Evolutionary conservation across 805 yeast species (phyloP), one percentile per base, ranked within the genome.

Genomic region (Komagataella kurtzmanii): DNA sequence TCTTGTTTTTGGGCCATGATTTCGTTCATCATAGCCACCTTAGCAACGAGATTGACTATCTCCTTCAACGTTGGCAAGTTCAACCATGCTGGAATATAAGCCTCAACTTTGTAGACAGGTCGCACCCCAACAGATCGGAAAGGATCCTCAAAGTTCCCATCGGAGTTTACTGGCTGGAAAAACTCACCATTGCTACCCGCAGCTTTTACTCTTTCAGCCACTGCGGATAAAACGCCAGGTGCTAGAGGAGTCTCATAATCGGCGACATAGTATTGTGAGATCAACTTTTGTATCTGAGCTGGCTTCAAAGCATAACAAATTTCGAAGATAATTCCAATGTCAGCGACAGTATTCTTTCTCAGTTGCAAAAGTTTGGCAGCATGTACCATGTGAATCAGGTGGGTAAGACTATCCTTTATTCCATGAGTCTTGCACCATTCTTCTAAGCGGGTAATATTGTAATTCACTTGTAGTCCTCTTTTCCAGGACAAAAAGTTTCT

Each of bases 381-480:
- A 69, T 93, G 98, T 58, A 89, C 76, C 62, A 93, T 74, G 63
- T 90, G 97, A 55, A 83, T 83, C 64, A 93, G 76, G 62, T 88
- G 82, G 44, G 82, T 80, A 3, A 91, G 79, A 2, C 95, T 96
- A 64, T 90, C 96, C 50, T 85, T 85, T 55, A 93, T 80, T 50
- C 85, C 90, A 65, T 91, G 97, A 6, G 88, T 81, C 71, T 88
- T 91, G 69, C 98, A 91, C 99, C 99, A 93, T 70, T 93, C 99
- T 67, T 89, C 97, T 60, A 93, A 76, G 61, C 98, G 80, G 3
- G 99, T 93, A 51, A 90, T 95, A 66, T 93, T 93, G 71, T 93
- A 93, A 66, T 89, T 93, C 69, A 93, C 81, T 69, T 93, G 99
- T 59, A 93, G 76, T 49, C 98, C 98, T 64, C 99, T 84, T 72